Evolutionary conservation across 192 early-diverging fungal genomes (phyloP).

Genomic region (Backusella luteola): DNA sequence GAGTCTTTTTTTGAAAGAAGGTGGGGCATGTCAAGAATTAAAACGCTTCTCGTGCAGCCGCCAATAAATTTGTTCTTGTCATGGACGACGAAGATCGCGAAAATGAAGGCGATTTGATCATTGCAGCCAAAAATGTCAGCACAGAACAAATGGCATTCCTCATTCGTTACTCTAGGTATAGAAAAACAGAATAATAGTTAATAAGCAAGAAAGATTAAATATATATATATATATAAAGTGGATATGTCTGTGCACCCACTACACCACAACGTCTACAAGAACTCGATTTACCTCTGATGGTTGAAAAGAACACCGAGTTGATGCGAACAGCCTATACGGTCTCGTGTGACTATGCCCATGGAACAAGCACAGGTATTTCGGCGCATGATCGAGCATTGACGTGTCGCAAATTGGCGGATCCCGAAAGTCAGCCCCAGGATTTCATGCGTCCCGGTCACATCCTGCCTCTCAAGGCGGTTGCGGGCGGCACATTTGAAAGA

Average conservation of each 20-base stretch:
- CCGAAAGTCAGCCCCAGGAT: constrained; percentile 59
- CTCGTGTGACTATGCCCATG: constrained; percentile 80
- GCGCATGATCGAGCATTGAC: constrained; percentile 88
- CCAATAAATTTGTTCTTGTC: constrained; percentile 85
- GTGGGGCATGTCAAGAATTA: background rate
- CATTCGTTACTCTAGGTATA: constrained; percentile 88
- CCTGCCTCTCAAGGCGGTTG: constrained; percentile 83
- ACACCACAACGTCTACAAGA: constrained; percentile 76
- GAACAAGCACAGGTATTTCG: constrained; percentile 95
- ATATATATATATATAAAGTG: constrained; percentile 47
- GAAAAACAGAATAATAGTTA: background rate
- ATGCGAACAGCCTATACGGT: constrained; percentile 95
- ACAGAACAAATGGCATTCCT: constrained; percentile 93
- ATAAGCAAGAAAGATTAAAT: background rate
- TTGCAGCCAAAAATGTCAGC: constrained; percentile 92
- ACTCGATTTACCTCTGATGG: constrained; percentile 93
- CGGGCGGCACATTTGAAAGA: constrained; percentile 81
- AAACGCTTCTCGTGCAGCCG: constrained; percentile 38
- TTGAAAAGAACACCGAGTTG: constrained; percentile 85
- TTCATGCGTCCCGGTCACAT: constrained; percentile 94
- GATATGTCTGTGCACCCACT: constrained; percentile 89
- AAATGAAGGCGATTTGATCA: constrained; percentile 98
- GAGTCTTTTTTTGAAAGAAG: background rate
- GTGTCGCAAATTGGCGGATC: constrained; percentile 73
- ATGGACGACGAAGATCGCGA: constrained; percentile 98